Evolutionary conservation across 208 protist species (phyloP).

Genomic region (Crithidia mellificae): DNA sequence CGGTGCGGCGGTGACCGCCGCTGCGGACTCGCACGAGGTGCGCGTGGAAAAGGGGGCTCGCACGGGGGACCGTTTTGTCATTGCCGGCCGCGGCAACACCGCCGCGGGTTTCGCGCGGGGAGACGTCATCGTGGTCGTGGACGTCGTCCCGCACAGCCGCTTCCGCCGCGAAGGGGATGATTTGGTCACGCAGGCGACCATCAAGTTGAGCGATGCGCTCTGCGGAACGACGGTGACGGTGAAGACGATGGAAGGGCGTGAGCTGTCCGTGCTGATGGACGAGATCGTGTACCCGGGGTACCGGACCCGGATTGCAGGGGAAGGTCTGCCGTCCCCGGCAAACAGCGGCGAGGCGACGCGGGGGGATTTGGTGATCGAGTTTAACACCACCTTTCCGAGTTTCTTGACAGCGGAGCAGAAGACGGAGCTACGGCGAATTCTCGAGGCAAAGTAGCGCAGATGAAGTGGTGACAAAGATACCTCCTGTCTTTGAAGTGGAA

Average conservation of each 20-base stretch:
- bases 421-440: conserved; percentile 76
- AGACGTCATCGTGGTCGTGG: conserved; percentile 71
- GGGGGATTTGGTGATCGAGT: conserved; percentile 84
- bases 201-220: conserved; percentile 81
- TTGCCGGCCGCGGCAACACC: conserved; percentile 69
- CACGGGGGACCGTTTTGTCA: conserved; percentile 61
- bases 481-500: no score
- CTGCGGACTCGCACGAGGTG: conserved; percentile 62
- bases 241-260: conserved; percentile 76
- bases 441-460: conserved; percentile 67
- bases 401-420: conserved; percentile 89
- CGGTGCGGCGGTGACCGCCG: conserved; percentile 31
- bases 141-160: conserved; percentile 65
- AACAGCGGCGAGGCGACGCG: conserved; percentile 41
- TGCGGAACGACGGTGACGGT: conserved; percentile 85
- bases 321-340: conserved; percentile 47
- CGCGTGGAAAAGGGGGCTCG: conserved; percentile 71
- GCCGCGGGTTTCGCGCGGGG: conserved; percentile 59
- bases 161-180: conserved; percentile 88
- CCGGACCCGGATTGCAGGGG: conserved; percentile 70
- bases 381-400: conserved; percentile 73
- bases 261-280: conserved; percentile 80
- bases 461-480: no score
- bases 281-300: conserved; percentile 87
- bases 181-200: conserved; percentile 60